Evolutionary conservation across 106 monocot genomes (phyloP).

Genomic region (Dioscorea alata): DNA sequence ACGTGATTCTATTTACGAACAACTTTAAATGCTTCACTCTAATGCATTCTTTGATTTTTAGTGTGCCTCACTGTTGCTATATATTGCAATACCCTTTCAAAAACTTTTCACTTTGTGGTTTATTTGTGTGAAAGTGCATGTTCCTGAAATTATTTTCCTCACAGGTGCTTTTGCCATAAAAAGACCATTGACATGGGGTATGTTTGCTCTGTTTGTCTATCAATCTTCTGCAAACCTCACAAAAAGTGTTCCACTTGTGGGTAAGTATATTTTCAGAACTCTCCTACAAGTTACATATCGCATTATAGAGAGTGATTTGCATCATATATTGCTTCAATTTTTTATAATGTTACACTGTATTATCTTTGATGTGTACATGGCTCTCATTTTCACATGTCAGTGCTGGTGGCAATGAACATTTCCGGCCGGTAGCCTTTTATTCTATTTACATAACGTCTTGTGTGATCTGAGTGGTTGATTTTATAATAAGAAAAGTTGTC

Average conservation of each 20-base stretch:
- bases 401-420: background rate
- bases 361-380: background rate
- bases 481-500: too few species aligned
- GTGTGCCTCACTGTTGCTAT: background rate
- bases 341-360: background rate
- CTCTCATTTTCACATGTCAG: background rate
- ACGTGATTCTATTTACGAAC: background rate
- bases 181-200: slow-evolving; percentile 92
- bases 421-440: background rate
- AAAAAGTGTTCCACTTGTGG: slow-evolving; percentile 98
- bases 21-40: background rate
- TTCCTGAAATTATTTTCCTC: slow-evolving; percentile 7
- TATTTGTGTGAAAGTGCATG: background rate
- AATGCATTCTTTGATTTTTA: background rate
- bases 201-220: slow-evolving; percentile 93
- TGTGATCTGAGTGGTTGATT: background rate
- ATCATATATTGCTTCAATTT: background rate
- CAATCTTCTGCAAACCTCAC: slow-evolving; percentile 95
- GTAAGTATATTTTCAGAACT: slow-evolving; percentile 28
- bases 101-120: background rate
- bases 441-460: background rate
- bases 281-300: background rate
- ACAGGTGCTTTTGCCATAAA: slow-evolving; percentile 98
- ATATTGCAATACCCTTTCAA: background rate
- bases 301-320: background rate